These are phyloP conservation scores for Hypoxylon subgilvum DNA, from an alignment of 495 filamentous ascomycete species.

Conservation along the genomic window DNA sequence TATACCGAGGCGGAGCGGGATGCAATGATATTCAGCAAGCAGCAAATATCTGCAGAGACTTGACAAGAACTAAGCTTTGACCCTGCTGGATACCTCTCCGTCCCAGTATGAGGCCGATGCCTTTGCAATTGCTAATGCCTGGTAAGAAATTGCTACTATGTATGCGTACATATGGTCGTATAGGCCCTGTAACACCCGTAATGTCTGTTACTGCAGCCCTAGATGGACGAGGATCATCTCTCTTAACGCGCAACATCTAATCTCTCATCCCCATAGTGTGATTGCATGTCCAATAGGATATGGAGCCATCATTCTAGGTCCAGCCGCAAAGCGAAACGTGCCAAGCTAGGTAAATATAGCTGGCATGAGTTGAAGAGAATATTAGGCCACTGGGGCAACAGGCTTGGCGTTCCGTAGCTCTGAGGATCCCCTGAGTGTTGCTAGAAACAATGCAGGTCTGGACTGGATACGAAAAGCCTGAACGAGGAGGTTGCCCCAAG, in stretches of 20 bases:
- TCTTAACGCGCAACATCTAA: conserved; percentile 16
- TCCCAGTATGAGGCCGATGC: conserved; percentile 8
- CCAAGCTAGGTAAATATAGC: conserved; percentile 24
- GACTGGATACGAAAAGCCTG: background rate
- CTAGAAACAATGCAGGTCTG: no score
- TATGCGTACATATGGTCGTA: background rate
- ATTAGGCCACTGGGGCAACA: conserved; percentile 6
- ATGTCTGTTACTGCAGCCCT: conserved; percentile 1
- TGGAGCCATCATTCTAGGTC: conserved; percentile 14
- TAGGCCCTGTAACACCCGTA: background rate
- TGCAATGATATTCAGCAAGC: conserved; percentile 1
- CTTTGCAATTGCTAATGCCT: background rate
- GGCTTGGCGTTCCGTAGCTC: conserved; percentile 18
- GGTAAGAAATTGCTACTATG: background rate
- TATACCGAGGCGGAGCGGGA: background rate
- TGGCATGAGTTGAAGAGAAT: conserved; percentile 9
- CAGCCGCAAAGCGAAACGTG: conserved; percentile 30
- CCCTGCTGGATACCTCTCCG: conserved; percentile 10
- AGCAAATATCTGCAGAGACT: conserved; percentile 15
- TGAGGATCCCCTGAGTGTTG: background rate
- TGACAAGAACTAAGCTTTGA: conserved; percentile 15
- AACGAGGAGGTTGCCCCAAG: background rate
- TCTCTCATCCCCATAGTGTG: conserved; percentile 7
- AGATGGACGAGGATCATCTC: conserved; percentile 13
- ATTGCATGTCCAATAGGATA: conserved; percentile 8